Evolutionary conservation across 129 eudicot species (phyloP).

Genomic region (Artemisia annua): DNA sequence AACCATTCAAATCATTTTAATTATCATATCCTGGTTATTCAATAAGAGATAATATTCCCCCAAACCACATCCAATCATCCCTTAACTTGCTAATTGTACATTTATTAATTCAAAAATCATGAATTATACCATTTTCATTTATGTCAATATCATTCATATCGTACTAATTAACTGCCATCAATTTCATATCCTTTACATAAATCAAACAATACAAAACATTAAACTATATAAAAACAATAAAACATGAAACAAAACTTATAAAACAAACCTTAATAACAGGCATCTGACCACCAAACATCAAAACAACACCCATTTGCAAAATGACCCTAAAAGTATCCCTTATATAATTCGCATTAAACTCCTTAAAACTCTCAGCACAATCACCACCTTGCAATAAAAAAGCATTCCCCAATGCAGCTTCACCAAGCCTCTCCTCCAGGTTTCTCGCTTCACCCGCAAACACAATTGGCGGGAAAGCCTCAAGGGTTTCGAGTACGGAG

Average conservation of each 20-base stretch:
- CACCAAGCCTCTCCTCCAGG: constrained; percentile 82
- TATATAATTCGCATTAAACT: constrained; percentile 85
- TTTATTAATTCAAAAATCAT: too few species aligned
- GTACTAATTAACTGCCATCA: neutral
- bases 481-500: constrained; percentile 66
- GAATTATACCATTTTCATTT: too few species aligned
- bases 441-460: constrained; percentile 88
- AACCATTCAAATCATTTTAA: neutral
- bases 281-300: constrained; percentile 91
- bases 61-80: too few species aligned
- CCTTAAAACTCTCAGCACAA: constrained; percentile 95
- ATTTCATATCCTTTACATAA: neutral
- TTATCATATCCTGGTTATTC: neutral
- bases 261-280: constrained; percentile 40
- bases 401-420: constrained; percentile 87
- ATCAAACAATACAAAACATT: neutral
- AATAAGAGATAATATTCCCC: neutral
- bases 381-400: constrained; percentile 87
- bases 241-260: neutral
- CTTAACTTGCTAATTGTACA: too few species aligned
- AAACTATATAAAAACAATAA: neutral
- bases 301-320: constrained; percentile 84
- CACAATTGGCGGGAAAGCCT: constrained; percentile 74
- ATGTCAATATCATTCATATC: neutral
- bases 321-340: constrained; percentile 80